Conservation (phyloP, 2,329 filamentous ascomycete species). For the Colletotrichum sp. region DNA sequence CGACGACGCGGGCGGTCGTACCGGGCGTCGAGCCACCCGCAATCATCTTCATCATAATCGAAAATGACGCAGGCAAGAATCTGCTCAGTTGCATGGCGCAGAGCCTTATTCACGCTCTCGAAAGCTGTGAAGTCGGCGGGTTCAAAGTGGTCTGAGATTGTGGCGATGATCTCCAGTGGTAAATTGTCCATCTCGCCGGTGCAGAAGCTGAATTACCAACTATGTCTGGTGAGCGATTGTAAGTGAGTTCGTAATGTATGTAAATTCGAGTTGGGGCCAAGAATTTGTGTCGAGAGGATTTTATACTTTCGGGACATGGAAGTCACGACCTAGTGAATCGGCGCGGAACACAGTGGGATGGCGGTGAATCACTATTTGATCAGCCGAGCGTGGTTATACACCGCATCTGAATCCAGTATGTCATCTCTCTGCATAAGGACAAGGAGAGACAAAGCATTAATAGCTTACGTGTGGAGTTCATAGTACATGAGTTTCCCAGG, state of each 20-base stretch:
- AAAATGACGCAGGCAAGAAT: neutral
- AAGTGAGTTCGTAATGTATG: neutral
- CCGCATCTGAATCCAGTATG: neutral
- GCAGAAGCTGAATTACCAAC: accelerated
- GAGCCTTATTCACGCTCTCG: neutral
- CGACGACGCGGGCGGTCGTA: neutral
- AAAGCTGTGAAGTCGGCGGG: neutral
- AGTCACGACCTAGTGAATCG: neutral
- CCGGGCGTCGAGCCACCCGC: accelerated
- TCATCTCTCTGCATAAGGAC: neutral
- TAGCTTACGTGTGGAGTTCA: neutral
- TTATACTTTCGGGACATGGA: neutral
- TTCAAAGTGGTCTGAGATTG: neutral
- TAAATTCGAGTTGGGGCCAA: accelerated
- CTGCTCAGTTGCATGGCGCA: neutral
- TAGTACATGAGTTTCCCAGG: neutral
- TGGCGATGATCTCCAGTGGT: neutral
- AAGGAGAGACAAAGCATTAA: neutral
- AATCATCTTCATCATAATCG: neutral
- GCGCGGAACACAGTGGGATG: neutral
- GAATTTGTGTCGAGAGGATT: neutral
- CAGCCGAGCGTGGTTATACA: neutral
- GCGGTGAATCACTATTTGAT: neutral
- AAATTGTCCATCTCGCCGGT: accelerated
- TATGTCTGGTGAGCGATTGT: accelerated